A percentile compares a stretch with the other conserved stretches of the same genome.
These are phyloP conservation scores for Ustilaginoidea virens DNA, from an alignment of 2,329 filamentous ascomycete genomes.

Conservation along the genomic window DNA sequence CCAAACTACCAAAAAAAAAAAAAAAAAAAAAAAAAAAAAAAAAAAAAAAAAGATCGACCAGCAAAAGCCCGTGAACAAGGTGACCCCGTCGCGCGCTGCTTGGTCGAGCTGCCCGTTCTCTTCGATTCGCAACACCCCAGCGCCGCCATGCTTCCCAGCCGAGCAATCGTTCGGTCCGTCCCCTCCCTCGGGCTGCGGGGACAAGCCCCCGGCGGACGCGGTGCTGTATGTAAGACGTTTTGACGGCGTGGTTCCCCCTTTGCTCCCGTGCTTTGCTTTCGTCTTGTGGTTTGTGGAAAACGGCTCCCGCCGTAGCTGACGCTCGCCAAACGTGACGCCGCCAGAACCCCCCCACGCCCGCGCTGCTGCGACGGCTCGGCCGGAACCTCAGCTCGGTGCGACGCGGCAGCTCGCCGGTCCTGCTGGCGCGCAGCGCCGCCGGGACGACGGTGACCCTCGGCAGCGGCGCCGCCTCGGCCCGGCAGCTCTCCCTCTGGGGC, in stretches of 20 bases:
- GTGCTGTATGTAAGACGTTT: too few species aligned
- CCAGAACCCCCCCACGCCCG: too few species aligned
- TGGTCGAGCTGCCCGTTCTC: too few species aligned
- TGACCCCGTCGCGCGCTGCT: not conserved
- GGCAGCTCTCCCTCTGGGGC: constrained; percentile 20
- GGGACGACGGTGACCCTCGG: not conserved
- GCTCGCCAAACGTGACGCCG: too few species aligned
- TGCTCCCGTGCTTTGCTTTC: too few species aligned
- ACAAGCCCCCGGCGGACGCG: constrained; percentile 14
- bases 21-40: not conserved
- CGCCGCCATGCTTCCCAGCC: constrained; percentile 28
- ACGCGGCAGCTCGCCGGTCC: not conserved
- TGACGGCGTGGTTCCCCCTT: too few species aligned
- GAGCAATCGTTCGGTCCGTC: constrained; percentile 25
- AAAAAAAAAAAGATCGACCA: not conserved
- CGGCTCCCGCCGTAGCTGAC: too few species aligned
- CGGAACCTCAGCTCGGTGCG: not conserved
- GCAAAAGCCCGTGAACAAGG: not conserved
- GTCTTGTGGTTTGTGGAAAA: too few species aligned
- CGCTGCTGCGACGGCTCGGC: not conserved
- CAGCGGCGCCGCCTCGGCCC: constrained; percentile 15
- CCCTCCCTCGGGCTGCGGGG: constrained; percentile 17
- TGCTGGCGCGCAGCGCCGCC: not conserved
- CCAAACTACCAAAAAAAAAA: not conserved
- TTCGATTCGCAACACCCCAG: not conserved